These are phyloP conservation scores for Raphanus sativus DNA, from an alignment of 345 rosid species.

Conservation along the genomic window DNA sequence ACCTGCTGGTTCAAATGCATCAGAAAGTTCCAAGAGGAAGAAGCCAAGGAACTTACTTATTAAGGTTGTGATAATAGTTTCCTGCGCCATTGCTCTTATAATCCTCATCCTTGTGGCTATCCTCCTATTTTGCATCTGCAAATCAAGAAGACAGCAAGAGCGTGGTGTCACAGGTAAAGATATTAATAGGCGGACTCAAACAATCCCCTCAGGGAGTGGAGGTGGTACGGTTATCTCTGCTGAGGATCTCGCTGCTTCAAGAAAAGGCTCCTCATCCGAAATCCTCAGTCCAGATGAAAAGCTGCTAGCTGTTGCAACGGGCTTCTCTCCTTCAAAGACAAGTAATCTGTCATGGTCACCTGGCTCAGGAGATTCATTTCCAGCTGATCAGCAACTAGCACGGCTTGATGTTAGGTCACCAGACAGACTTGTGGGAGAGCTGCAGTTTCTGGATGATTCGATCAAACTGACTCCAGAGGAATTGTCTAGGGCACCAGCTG, in stretches of 20 bases:
- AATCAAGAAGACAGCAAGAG: slow-evolving; percentile 54
- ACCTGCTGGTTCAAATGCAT: slow-evolving; percentile 53
- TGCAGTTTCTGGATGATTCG: slow-evolving; percentile 89
- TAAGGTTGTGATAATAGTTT: slow-evolving; percentile 68
- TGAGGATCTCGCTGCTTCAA: slow-evolving; percentile 72
- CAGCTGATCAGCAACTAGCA: slow-evolving; percentile 71
- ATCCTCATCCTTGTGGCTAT: slow-evolving; percentile 75
- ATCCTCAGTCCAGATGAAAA: slow-evolving; percentile 80
- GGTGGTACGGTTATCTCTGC: slow-evolving; percentile 78
- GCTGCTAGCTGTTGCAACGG: slow-evolving; percentile 54
- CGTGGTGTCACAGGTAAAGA: slow-evolving; percentile 50
- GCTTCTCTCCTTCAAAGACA: slow-evolving; percentile 87
- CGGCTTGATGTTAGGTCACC: slow-evolving; percentile 93
- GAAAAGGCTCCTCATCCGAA: slow-evolving; percentile 83
- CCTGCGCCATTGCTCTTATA: slow-evolving; percentile 68
- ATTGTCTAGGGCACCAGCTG: slow-evolving; percentile 95
- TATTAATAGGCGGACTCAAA: slow-evolving; percentile 42
- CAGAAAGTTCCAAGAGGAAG: slow-evolving; percentile 55
- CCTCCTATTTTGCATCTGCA: slow-evolving; percentile 59
- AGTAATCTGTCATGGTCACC: slow-evolving; percentile 89
- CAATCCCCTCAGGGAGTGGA: slow-evolving; percentile 61
- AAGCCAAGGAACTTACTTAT: slow-evolving; percentile 53
- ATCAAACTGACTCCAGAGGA: slow-evolving; percentile 88
- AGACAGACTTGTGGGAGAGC: slow-evolving; percentile 83
- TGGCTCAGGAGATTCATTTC: slow-evolving; percentile 84